Base-by-base conservation (phyloP, 768 basidiomycete species). In the Suillus occidentalis region DNA sequence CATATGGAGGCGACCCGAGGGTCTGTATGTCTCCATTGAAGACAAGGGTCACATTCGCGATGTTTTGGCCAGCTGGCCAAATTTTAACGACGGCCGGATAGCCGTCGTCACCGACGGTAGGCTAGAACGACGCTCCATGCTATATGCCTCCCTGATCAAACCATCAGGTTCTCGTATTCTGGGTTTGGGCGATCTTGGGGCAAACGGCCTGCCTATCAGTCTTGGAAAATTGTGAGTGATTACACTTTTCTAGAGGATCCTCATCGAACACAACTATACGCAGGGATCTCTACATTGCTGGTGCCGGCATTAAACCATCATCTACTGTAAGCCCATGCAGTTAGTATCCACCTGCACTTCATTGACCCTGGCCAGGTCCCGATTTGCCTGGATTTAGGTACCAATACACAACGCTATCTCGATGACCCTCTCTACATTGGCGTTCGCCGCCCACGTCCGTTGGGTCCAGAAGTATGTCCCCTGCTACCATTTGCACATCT, bases 361-460 rank as follows among this genome's bases (percentile, higher is more conserved):
- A 65, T 14, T 63, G 34, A 25, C 42, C 37, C 34, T 50, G 36
- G 39, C 3, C 68, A 81, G 80, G 73, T 91, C 18, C 89, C 89
- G 14, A 87, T 90, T 62, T 87, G 86, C 66, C 80, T 89, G 61
- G 91, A 92, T 76, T 81, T 92, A 49, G 91, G 91, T 22, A 92
- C 91, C 13, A 90, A 92, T 76, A 91, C 87, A 49, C 78, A 86
- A 64, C 82, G 79, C 60, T 85, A 85, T 72, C 77, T 90, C 55
- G 80, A 86, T 45, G 91, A 92, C 69, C 90, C 91, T 42, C 81
- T 92, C 6, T 93, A 93, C 78, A 81, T 92, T 66, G 91, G 91
- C 63, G 81, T 89, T 6, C 84, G 87, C 57, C 83, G 83, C 61
- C 84, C 76, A 63, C 80, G 89, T 47, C 85, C 85, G 6, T 70